Evolutionary conservation across 108 stramenopile species (phyloP).

Genomic region (Pseudonitzschia multiseries): DNA sequence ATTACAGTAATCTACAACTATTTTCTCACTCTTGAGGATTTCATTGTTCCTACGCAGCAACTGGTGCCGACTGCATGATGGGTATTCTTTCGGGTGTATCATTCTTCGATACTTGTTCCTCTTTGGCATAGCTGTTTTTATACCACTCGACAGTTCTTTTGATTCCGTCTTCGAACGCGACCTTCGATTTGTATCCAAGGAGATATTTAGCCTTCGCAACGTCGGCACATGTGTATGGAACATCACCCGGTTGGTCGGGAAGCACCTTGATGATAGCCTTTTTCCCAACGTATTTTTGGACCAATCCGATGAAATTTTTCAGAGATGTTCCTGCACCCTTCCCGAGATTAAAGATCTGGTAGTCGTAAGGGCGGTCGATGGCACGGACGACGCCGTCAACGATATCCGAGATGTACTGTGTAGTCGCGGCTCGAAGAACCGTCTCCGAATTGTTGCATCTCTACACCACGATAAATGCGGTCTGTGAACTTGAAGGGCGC

Average conservation of each 20-base stretch:
- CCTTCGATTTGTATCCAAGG: slow-evolving; percentile 83
- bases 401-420: slow-evolving; percentile 93
- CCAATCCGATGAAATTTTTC: slow-evolving; percentile 80
- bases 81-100: not conserved
- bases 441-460: slow-evolving; percentile 96
- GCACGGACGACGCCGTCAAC: slow-evolving; percentile 87
- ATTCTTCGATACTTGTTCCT: not conserved
- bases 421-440: slow-evolving; percentile 88
- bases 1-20: too few species aligned
- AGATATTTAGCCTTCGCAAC: slow-evolving; percentile 75
- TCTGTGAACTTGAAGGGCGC: slow-evolving; percentile 99
- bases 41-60: not conserved
- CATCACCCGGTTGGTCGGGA: slow-evolving; percentile 94
- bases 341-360: slow-evolving; percentile 92
- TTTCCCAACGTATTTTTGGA: slow-evolving; percentile 79
- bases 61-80: not conserved
- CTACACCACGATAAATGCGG: slow-evolving; percentile 84
- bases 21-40: not conserved
- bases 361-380: slow-evolving; percentile 81
- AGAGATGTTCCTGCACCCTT: slow-evolving; percentile 82
- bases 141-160: slow-evolving; percentile 82
- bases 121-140: slow-evolving; percentile 8
- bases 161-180: slow-evolving; percentile 92
- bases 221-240: slow-evolving; percentile 91
- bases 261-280: slow-evolving; percentile 71